phyloP scores from a whole-genome alignment of 441 rosid species.

The Pelargonium myrrhifolium region DNA sequence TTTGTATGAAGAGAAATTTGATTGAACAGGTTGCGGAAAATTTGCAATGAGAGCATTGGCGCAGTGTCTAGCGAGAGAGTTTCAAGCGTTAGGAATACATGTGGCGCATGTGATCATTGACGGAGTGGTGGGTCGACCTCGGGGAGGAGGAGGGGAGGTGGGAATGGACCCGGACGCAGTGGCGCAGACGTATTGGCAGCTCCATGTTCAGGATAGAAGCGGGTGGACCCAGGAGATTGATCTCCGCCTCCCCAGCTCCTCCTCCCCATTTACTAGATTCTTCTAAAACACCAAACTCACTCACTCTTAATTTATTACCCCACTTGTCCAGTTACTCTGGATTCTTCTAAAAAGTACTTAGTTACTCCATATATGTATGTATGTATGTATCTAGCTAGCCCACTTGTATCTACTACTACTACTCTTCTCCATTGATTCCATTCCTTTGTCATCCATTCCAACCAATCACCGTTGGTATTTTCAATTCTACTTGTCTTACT shows the following conservation, averaged over 20 bases:
- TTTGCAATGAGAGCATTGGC: slow-evolving; percentile 81
- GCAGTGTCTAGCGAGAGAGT: slow-evolving; percentile 81
- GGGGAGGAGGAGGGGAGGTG: slow-evolving; percentile 19
- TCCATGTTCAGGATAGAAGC: background rate
- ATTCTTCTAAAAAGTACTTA: no score
- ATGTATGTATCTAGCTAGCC: no score
- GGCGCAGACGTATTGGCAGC: background rate
- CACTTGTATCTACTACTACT: no score
- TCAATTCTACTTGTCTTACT: no score
- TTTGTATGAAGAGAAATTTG: no score
- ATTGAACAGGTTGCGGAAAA: slow-evolving; percentile 91
- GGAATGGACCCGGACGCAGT: background rate
- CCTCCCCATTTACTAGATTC: background rate
- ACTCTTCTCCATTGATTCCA: no score
- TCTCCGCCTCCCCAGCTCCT: background rate
- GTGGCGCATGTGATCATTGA: slow-evolving; percentile 83
- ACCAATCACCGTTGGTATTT: no score
- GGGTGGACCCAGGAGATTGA: slow-evolving; percentile 5
- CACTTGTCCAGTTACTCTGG: no score
- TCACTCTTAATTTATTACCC: no score
- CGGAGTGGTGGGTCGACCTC: slow-evolving; percentile 65
- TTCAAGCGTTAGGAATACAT: slow-evolving; percentile 69
- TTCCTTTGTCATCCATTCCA: no score
- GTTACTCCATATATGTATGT: no score
- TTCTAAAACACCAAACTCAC: no score